phyloP scores from a whole-genome alignment of 495 filamentous ascomycete species.

The Aspergillus panamensis region DNA sequence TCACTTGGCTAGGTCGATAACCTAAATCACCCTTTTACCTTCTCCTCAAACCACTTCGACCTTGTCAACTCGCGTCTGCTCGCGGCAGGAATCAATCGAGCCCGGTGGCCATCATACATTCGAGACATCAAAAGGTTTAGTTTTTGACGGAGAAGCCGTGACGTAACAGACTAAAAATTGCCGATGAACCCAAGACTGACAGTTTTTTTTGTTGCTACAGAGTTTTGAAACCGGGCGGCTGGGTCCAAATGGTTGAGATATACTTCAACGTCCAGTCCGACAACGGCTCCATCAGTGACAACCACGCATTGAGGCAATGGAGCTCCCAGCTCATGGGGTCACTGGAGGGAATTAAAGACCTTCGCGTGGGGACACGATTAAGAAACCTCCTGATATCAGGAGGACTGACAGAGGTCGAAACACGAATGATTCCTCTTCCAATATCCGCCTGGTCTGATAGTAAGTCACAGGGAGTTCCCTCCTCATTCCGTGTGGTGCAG shows the following conservation, averaged over 20 bases:
- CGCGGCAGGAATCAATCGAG: constrained; percentile 68
- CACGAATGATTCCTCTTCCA: constrained; percentile 65
- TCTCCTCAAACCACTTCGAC: constrained; percentile 74
- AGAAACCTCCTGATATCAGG: constrained; percentile 58
- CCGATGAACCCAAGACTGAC: constrained; percentile 19
- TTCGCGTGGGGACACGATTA: constrained; percentile 63
- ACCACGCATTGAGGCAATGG: constrained; percentile 70
- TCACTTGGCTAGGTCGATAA: constrained; percentile 59
- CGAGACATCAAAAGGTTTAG: constrained; percentile 66
- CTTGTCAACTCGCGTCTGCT: constrained; percentile 86
- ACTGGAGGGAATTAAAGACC: constrained; percentile 65
- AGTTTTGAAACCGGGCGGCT: constrained; percentile 67
- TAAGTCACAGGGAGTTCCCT: constrained; percentile 32
- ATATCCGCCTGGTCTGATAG: constrained; percentile 72
- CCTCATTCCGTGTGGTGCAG: not conserved
- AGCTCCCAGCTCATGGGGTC: constrained; percentile 65
- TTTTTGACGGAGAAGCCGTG: constrained; percentile 7
- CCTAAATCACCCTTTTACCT: constrained; percentile 73
- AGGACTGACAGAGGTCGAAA: constrained; percentile 73
- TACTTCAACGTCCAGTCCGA: constrained; percentile 88
- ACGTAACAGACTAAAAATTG: not conserved
- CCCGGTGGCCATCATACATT: constrained; percentile 77
- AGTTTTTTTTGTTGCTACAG: constrained; percentile 26
- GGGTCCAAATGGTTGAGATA: constrained; percentile 88
- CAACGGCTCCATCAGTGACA: constrained; percentile 72